These are phyloP conservation scores for Euphorbia celastroides DNA, from an alignment of 441 rosid species.

Conservation along the genomic window DNA sequence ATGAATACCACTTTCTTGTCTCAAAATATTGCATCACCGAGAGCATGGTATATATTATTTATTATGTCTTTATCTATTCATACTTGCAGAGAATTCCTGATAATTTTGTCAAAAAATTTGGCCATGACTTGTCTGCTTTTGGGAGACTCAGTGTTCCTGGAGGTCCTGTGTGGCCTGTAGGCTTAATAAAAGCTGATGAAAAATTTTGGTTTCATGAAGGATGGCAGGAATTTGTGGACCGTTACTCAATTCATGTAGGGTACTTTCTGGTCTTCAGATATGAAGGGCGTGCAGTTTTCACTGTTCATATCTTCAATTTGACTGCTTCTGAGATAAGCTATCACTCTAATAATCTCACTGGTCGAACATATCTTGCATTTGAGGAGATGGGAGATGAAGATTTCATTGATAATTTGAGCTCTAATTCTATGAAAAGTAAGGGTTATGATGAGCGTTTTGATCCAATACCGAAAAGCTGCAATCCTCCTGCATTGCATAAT, in stretches of 20 bases:
- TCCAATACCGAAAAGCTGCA: constrained; percentile 36
- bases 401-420: constrained; percentile 34
- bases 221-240: constrained; percentile 35
- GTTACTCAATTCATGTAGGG: constrained; percentile 25
- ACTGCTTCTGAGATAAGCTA: constrained; percentile 33
- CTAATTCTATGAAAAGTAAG: constrained; percentile 24
- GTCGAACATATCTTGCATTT: constrained; percentile 60
- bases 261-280: constrained; percentile 33
- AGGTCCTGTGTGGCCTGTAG: constrained; percentile 33
- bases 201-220: constrained; percentile 34
- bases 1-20: too few species aligned
- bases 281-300: constrained; percentile 30
- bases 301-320: constrained; percentile 28
- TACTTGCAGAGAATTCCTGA: constrained; percentile 37
- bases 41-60: too few species aligned
- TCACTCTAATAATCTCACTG: constrained; percentile 28
- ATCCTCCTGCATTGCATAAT: constrained; percentile 53
- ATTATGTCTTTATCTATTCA: too few species aligned
- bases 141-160: constrained; percentile 26
- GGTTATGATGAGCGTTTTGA: constrained; percentile 21
- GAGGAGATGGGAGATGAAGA: constrained; percentile 91
- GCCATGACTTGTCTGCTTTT: constrained; percentile 29
- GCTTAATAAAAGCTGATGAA: constrained; percentile 20
- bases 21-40: too few species aligned
- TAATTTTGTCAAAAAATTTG: constrained; percentile 35